Evolutionary conservation across 176 grass and related monocot species (phyloP).

Genomic region (Hyparrhenia diplandra): DNA sequence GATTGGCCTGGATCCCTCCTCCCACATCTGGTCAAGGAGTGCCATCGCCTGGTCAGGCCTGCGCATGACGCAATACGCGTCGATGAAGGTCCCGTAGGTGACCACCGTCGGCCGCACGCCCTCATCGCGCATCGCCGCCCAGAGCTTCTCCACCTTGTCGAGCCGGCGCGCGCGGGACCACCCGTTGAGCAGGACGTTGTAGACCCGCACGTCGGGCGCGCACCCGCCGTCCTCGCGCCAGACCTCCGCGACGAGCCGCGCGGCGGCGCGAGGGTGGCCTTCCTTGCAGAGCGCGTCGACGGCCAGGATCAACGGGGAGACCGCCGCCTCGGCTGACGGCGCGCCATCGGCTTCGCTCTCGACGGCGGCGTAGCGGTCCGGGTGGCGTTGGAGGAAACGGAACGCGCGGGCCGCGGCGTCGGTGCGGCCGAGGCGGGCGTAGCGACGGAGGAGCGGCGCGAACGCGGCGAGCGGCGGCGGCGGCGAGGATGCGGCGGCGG

Average conservation of each 20-base stretch:
- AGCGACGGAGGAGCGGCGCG: constrained; percentile 59
- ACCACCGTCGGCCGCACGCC: constrained; percentile 67
- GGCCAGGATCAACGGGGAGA: constrained; percentile 43
- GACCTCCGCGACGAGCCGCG: constrained; percentile 40
- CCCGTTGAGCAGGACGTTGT: constrained; percentile 74
- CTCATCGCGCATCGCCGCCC: constrained; percentile 52
- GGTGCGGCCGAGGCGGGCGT: constrained; percentile 45
- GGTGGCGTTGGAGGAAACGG: constrained; percentile 45
- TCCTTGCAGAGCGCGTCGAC: constrained; percentile 83
- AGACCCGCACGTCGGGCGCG: constrained; percentile 43
- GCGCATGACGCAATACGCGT: constrained; percentile 57
- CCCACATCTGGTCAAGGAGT: constrained; percentile 63
- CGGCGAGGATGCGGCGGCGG: not conserved
- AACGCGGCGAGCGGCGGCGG: constrained; percentile 54
- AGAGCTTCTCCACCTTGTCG: constrained; percentile 59
- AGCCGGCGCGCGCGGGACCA: constrained; percentile 57
- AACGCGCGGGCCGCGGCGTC: constrained; percentile 56
- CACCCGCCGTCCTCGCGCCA: constrained; percentile 27
- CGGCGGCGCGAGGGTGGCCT: constrained; percentile 44
- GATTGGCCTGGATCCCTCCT: constrained; percentile 46
- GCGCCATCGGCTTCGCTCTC: not conserved
- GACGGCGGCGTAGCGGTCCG: constrained; percentile 25
- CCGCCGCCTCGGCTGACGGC: not conserved
- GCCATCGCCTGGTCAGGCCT: constrained; percentile 52
- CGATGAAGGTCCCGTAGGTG: constrained; percentile 71